Percentiles rank a stretch among this genome's conserved stretches.
These are phyloP conservation scores for Punctularia strigosozonata DNA, from an alignment of 768 basidiomycete genomes.

Conservation along the genomic window DNA sequence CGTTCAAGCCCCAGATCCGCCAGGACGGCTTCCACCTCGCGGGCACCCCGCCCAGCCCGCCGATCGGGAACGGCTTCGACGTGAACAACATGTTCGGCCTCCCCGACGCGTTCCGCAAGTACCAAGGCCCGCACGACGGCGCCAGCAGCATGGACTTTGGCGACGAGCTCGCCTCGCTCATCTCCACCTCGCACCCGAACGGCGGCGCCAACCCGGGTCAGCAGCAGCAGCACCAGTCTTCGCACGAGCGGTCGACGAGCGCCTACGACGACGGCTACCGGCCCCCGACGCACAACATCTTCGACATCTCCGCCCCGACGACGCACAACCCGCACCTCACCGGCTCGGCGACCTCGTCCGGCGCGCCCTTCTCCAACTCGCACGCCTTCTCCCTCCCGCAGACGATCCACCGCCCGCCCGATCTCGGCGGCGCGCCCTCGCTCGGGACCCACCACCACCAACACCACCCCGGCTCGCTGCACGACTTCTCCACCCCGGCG, in stretches of 20 bases:
- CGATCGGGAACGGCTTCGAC: too few species aligned
- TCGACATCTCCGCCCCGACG: conserved; percentile 44
- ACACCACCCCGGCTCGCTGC: conserved; percentile 11
- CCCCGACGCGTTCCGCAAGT: conserved; percentile 45
- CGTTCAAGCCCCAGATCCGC: too few species aligned
- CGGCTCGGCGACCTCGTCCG: conserved; percentile 6
- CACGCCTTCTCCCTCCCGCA: conserved; percentile 19
- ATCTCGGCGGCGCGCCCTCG: conserved; percentile 12
- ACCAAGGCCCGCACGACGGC: conserved; percentile 21
- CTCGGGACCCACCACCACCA: conserved; percentile 9
- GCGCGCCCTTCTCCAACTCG: background rate
- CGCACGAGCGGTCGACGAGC: conserved; percentile 34
- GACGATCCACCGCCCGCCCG: conserved; percentile 16
- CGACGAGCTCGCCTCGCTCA: conserved; percentile 58
- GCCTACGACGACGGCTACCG: conserved; percentile 18
- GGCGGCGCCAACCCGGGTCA: too few species aligned
- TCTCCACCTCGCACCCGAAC: conserved; percentile 27
- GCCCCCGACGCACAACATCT: conserved; percentile 42
- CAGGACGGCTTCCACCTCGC: too few species aligned
- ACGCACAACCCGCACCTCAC: conserved; percentile 21
- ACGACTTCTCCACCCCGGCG: conserved; percentile 17
- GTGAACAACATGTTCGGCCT: too few species aligned
- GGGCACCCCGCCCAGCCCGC: too few species aligned
- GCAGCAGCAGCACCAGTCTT: conserved; percentile 17
- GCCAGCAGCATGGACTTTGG: conserved; percentile 39